Conservation (phyloP, 2,329 filamentous ascomycete species). For the Stachybotrys chartarum region DNA sequence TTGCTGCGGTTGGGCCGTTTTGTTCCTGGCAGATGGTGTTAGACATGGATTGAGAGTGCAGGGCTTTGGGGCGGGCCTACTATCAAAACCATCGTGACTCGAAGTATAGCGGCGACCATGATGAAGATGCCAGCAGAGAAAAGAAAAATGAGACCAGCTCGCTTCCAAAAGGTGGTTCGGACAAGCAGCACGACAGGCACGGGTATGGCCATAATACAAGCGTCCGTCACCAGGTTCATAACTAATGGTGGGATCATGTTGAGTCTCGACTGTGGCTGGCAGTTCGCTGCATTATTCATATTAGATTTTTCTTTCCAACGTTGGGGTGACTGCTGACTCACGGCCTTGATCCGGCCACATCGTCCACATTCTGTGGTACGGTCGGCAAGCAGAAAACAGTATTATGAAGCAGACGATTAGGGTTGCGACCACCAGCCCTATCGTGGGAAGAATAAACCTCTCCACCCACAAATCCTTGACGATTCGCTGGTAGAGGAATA, state of each 20-base stretch:
- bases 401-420: conserved; percentile 15
- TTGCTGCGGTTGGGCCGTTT: conserved; percentile 14
- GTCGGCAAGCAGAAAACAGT: conserved; percentile 20
- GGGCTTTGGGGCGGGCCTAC: conserved; percentile 7
- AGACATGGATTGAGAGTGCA: not conserved
- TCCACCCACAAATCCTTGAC: conserved; percentile 24
- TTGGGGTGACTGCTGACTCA: conserved; percentile 8
- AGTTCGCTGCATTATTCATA: conserved; percentile 5
- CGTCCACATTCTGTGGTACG: conserved; percentile 24
- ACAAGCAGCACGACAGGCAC: conserved; percentile 17
- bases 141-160: conserved; percentile 20
- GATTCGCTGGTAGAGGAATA: conserved; percentile 27
- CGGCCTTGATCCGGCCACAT: conserved; percentile 26
- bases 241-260: conserved; percentile 21
- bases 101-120: conserved; percentile 18
- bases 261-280: conserved; percentile 20
- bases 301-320: not conserved
- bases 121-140: conserved; percentile 23
- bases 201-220: conserved; percentile 24
- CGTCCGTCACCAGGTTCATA: conserved; percentile 23
- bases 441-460: conserved; percentile 23
- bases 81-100: conserved; percentile 18
- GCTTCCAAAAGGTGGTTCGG: conserved; percentile 17
- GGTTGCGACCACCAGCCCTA: conserved; percentile 18
- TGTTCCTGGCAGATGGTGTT: not conserved